phyloP scores from a whole-genome alignment of 108 stramenopile species.

The Cyclotella choctawhatcheeana region DNA sequence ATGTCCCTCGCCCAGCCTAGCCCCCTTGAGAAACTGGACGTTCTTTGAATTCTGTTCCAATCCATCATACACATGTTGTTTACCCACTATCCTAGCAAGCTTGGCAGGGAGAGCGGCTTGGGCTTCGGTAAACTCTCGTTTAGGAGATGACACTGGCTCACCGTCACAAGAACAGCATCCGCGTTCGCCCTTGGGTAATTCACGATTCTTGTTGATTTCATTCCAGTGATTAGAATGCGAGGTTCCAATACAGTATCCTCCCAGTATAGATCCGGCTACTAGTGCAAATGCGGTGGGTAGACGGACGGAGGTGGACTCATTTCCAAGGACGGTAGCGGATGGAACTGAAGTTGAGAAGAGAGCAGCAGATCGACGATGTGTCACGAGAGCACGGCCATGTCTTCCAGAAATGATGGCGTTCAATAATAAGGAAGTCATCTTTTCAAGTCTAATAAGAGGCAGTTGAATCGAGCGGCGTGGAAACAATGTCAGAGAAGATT shows the following conservation, averaged over 20 bases:
- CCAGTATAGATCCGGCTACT: constrained; percentile 24
- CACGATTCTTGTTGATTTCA: constrained; percentile 36
- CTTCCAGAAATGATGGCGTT: too few relatives aligned
- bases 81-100: constrained; percentile 69
- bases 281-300: constrained; percentile 27
- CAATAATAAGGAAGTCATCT: too few relatives aligned
- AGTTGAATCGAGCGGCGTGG: too few relatives aligned
- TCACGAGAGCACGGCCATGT: neutral
- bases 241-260: constrained; percentile 36
- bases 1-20: constrained; percentile 62
- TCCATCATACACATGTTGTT: constrained; percentile 64
- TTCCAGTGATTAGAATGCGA: constrained; percentile 27
- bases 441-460: too few relatives aligned
- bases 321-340: neutral
- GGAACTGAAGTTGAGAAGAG: neutral
- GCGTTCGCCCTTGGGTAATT: constrained; percentile 49
- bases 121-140: constrained; percentile 48
- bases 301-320: constrained; percentile 3
- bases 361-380: neutral
- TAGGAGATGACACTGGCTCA: neutral
- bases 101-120: constrained; percentile 53
- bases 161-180: constrained; percentile 48
- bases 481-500: too few relatives aligned
- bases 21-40: constrained; percentile 70
- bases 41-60: constrained; percentile 35